phyloP scores from a whole-genome alignment of 1,284 basidiomycete genomes.

The Malassezia caprae region DNA sequence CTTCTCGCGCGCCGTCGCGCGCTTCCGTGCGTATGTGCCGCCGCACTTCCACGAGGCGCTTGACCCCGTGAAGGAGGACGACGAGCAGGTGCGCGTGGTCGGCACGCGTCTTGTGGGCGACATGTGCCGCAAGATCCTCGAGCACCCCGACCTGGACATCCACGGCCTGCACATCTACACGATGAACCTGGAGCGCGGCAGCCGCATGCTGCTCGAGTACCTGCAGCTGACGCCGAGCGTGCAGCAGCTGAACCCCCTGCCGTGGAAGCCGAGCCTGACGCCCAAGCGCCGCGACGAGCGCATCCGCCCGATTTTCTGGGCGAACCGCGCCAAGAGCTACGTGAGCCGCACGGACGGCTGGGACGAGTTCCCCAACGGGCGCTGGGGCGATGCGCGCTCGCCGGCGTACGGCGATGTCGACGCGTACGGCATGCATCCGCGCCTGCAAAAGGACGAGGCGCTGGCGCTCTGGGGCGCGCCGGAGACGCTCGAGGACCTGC shows the following conservation, averaged over 20 bases:
- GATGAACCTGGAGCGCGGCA: conserved; percentile 47
- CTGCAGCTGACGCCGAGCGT: conserved; percentile 38
- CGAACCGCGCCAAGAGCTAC: conserved; percentile 43
- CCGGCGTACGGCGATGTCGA: conserved; percentile 97
- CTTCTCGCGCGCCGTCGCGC: conserved; percentile 78
- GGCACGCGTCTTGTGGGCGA: conserved; percentile 41
- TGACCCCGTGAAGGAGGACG: conserved; percentile 68
- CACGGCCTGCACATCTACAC: conserved; percentile 47
- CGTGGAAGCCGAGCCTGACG: conserved; percentile 44
- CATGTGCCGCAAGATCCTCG: conserved; percentile 43
- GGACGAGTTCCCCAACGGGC: conserved; percentile 98
- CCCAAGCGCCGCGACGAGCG: conserved; percentile 45
- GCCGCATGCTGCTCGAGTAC: conserved; percentile 47
- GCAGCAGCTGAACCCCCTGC: conserved; percentile 40
- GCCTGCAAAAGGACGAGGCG: conserved; percentile 64
- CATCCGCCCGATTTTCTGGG: conserved; percentile 48
- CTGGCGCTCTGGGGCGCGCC: conserved; percentile 46
- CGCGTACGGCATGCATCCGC: conserved; percentile 61
- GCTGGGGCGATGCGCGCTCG: conserved; percentile 90
- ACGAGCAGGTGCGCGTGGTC: conserved; percentile 39
- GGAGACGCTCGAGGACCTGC: conserved; percentile 28
- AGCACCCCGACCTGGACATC: conserved; percentile 30
- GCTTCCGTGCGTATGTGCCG: conserved; percentile 77
- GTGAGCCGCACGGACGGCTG: conserved; percentile 54
- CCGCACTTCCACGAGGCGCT: conserved; percentile 67